A percentile compares a stretch with the other conserved stretches of the same genome.
phyloP scores from a whole-genome alignment of 306 rosid genomes.

The Castanopsis chinensis region DNA sequence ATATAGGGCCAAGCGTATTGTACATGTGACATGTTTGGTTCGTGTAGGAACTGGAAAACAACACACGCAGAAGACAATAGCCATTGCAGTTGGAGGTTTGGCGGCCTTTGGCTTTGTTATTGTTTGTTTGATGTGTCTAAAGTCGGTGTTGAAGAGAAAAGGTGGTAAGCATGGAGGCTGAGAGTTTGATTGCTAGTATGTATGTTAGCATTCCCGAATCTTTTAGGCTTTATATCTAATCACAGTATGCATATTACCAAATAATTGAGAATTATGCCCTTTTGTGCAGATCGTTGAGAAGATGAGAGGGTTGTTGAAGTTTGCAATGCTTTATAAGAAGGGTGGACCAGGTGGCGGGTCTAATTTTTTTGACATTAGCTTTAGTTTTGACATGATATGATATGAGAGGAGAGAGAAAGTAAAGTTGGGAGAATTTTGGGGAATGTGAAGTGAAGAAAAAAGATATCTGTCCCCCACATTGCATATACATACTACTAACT shows the following conservation, averaged over 20 bases:
- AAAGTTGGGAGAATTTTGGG: not conserved
- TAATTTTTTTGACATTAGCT: not conserved
- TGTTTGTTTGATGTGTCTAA: conserved; percentile 60
- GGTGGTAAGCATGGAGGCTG: conserved; percentile 47
- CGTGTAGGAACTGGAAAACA: conserved; percentile 35
- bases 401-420: not conserved
- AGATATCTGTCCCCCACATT: not conserved
- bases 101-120: conserved; percentile 75
- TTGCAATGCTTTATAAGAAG: not conserved
- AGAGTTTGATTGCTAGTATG: conserved; percentile 5
- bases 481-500: not conserved
- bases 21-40: conserved; percentile 5
- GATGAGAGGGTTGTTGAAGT: not conserved
- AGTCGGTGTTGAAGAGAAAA: conserved; percentile 51
- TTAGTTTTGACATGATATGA: not conserved
- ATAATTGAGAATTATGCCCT: not conserved
- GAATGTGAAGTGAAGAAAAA: not conserved
- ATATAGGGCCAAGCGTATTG: conserved; percentile 1
- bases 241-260: conserved; percentile 13
- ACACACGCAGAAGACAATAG: conserved; percentile 67
- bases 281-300: not conserved
- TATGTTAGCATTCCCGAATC: conserved; percentile 14
- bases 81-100: conserved; percentile 86
- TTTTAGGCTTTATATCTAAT: conserved; percentile 27
- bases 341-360: not conserved